Percentiles rank a stretch among this genome's conserved stretches.
Evolutionary conservation across 2,329 filamentous ascomycete genomes (phyloP).

Genomic region (Colletotrichum sublineola): DNA sequence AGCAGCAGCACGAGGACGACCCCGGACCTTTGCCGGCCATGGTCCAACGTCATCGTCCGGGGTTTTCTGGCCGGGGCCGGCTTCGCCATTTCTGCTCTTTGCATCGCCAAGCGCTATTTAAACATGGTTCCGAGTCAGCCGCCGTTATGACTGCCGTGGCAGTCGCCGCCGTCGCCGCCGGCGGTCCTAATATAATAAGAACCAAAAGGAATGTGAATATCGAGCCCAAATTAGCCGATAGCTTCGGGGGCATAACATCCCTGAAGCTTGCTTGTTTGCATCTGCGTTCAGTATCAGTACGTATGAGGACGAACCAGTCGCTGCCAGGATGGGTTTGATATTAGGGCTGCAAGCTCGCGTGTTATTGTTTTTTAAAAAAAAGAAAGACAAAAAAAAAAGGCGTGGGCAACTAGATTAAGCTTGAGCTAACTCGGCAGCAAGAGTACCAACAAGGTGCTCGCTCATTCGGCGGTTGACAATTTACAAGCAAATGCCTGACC

Average conservation of each 20-base stretch:
- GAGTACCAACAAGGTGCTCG: background rate
- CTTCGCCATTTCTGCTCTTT: conserved; percentile 1
- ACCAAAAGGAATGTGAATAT: background rate
- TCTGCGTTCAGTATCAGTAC: background rate
- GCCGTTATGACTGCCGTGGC: conserved; percentile 8
- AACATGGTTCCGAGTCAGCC: conserved; percentile 31
- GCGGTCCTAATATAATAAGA: conserved; percentile 8
- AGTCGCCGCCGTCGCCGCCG: conserved; percentile 1
- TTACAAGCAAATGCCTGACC: background rate
- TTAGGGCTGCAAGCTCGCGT: background rate
- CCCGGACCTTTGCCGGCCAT: conserved; percentile 6
- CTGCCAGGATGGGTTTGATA: conserved; percentile 5
- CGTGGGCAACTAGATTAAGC: background rate
- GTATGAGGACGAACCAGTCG: background rate
- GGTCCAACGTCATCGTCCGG: conserved; percentile 14
- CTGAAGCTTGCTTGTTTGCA: background rate
- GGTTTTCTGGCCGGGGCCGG: background rate
- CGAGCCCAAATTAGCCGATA: background rate
- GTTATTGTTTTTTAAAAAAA: background rate
- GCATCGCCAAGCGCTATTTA: conserved; percentile 14
- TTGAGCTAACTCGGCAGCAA: background rate
- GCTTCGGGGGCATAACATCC: background rate
- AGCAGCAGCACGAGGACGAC: background rate
- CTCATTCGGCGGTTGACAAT: background rate
- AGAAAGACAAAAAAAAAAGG: background rate